phyloP scores from a whole-genome alignment of 2,329 filamentous ascomycete genomes.

The Aphanocladium album region DNA sequence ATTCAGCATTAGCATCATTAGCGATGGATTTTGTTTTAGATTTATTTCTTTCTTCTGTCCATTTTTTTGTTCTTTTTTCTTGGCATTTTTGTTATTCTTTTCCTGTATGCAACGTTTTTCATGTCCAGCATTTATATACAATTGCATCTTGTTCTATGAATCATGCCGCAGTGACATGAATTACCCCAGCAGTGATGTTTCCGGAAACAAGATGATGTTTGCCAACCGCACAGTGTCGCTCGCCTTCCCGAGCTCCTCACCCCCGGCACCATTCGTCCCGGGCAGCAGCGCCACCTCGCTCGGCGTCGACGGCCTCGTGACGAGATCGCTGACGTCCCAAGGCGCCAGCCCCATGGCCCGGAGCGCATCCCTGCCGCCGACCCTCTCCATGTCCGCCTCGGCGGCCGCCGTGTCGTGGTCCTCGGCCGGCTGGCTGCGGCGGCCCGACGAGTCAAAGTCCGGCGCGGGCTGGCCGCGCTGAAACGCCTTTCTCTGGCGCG shows the following conservation, averaged over 20 bases:
- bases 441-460: slow-evolving; percentile 50
- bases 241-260: slow-evolving; percentile 36
- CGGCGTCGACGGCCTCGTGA: neutral
- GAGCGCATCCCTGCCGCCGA: slow-evolving; percentile 45
- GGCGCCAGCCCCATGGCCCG: slow-evolving; percentile 55
- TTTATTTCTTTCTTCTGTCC: neutral
- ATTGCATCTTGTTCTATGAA: neutral
- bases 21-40: neutral
- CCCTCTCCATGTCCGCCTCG: slow-evolving; percentile 42
- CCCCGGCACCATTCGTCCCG: slow-evolving; percentile 10
- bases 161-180: neutral
- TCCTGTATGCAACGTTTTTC: too few relatives aligned
- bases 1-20: neutral
- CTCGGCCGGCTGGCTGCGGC: slow-evolving; percentile 41
- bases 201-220: slow-evolving; percentile 54
- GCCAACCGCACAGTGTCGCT: slow-evolving; percentile 49
- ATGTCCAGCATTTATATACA: neutral
- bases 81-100: neutral
- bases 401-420: slow-evolving; percentile 44
- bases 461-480: slow-evolving; percentile 48
- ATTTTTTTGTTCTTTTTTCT: neutral
- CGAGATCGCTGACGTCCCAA: slow-evolving; percentile 34
- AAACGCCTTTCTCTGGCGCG: slow-evolving; percentile 53
- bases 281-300: neutral
- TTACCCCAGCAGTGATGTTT: slow-evolving; percentile 27